phyloP scores from a whole-genome alignment of 768 basidiomycete genomes.

The Termitomyces eurrhizus region DNA sequence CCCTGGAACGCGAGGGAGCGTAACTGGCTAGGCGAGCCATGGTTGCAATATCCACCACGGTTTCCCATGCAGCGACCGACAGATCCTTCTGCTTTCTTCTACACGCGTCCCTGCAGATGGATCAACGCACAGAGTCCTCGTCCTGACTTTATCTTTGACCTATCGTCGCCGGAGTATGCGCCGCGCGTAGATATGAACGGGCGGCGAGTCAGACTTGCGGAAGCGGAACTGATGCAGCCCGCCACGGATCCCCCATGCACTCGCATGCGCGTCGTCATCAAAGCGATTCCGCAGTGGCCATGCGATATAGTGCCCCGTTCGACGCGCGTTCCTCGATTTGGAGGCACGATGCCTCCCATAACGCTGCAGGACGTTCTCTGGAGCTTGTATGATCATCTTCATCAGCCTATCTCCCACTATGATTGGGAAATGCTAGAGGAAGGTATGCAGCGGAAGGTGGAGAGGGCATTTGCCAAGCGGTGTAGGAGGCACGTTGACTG shows the following conservation, averaged over 20 bases:
- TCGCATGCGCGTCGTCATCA: slow-evolving; percentile 51
- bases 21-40: neutral
- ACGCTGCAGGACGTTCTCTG: slow-evolving; percentile 54
- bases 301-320: slow-evolving; percentile 44
- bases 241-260: slow-evolving; percentile 55
- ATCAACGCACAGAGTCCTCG: slow-evolving; percentile 47
- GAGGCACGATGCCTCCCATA: slow-evolving; percentile 49
- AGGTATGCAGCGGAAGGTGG: slow-evolving; percentile 27
- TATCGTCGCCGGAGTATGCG: slow-evolving; percentile 44
- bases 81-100: slow-evolving; percentile 9
- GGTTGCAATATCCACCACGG: neutral
- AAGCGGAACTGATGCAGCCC: slow-evolving; percentile 30
- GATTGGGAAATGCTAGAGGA: slow-evolving; percentile 33
- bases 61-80: no score
- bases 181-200: slow-evolving; percentile 37
- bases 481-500: slow-evolving; percentile 25
- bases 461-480: slow-evolving; percentile 33
- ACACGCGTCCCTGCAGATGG: slow-evolving; percentile 38
- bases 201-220: slow-evolving; percentile 26
- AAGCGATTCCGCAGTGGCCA: slow-evolving; percentile 56
- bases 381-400: slow-evolving; percentile 44
- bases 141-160: slow-evolving; percentile 50
- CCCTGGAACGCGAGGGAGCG: neutral
- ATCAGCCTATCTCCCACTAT: slow-evolving; percentile 34
- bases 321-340: slow-evolving; percentile 7